phyloP scores from a whole-genome alignment of 306 rosid species.

The Alnus glutinosa region DNA sequence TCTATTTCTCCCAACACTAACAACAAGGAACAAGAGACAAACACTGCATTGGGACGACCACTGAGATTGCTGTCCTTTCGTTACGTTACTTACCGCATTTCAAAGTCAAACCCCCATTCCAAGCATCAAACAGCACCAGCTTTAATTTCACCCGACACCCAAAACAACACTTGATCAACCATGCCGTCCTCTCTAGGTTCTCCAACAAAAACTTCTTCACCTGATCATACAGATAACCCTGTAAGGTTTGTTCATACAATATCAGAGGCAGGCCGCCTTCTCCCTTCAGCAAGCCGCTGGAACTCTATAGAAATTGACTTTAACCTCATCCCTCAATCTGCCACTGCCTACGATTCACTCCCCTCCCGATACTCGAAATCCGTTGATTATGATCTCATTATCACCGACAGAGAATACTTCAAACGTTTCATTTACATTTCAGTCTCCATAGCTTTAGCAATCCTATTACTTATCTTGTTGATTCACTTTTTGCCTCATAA shows the following conservation, averaged over 20 bases:
- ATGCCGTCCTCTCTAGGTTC: constrained; percentile 24
- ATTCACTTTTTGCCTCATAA: constrained; percentile 47
- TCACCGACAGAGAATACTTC: constrained; percentile 47
- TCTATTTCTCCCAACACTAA: neutral
- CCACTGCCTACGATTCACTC: constrained; percentile 46
- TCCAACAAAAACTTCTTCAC: constrained; percentile 19
- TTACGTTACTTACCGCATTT: neutral
- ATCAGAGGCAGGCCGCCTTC: constrained; percentile 54
- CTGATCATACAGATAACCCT: constrained; percentile 29
- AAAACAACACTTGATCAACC: constrained; percentile 10
- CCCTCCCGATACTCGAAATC: constrained; percentile 59
- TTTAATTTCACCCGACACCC: too few species aligned
- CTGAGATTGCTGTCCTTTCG: neutral
- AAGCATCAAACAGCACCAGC: neutral
- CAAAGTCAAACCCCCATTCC: neutral
- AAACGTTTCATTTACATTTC: constrained; percentile 45
- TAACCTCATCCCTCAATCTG: constrained; percentile 39
- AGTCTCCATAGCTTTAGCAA: constrained; percentile 23
- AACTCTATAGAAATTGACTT: constrained; percentile 44
- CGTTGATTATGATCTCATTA: constrained; percentile 46
- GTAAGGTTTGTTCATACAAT: constrained; percentile 45
- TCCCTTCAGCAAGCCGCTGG: constrained; percentile 62
- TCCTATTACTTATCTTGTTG: constrained; percentile 42
- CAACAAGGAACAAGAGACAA: neutral
- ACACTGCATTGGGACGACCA: neutral